Conservation (phyloP, 164 flowering plant species). For the Chloranthus sessilifolius region DNA sequence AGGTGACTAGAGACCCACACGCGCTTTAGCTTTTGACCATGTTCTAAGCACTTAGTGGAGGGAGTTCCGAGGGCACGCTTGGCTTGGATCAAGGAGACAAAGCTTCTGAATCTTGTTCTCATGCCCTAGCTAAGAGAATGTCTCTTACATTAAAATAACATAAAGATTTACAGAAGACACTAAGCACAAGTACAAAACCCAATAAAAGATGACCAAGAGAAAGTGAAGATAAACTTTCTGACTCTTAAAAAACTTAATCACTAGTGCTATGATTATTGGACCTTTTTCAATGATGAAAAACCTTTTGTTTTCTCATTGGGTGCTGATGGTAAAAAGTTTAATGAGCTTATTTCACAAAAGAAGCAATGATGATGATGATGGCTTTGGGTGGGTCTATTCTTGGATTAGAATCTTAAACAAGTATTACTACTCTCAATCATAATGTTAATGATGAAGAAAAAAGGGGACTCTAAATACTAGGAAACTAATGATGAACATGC, state of each 20-base stretch:
- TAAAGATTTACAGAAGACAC: conserved; percentile 24
- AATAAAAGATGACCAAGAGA: conserved; percentile 11
- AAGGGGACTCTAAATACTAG: too few species aligned
- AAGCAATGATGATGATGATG: conserved; percentile 20
- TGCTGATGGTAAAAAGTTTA: conserved; percentile 13
- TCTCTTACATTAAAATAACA: conserved; percentile 38
- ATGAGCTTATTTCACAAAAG: conserved; percentile 3
- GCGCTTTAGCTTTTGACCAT: conserved; percentile 21
- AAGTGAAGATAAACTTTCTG: conserved; percentile 31
- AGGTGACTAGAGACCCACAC: conserved; percentile 2
- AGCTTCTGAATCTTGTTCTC: conserved; percentile 44
- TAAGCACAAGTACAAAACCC: conserved; percentile 23
- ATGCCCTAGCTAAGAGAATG: conserved; percentile 49
- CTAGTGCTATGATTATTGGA: conserved; percentile 49
- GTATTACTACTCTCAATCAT: background rate
- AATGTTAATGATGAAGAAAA: background rate
- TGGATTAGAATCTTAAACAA: background rate
- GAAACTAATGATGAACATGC: too few species aligned
- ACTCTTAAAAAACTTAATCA: conserved; percentile 50
- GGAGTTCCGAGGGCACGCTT: conserved; percentile 78
- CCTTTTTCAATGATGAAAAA: conserved; percentile 19
- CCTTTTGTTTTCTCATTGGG: conserved; percentile 11
- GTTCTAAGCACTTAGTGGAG: conserved; percentile 50
- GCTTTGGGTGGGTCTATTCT: conserved; percentile 2
- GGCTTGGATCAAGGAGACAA: conserved; percentile 84